Percentiles rank a stretch among this genome's conserved stretches.
phyloP scores from a whole-genome alignment of 305 asterid species.

The Petunia hybrid region DNA sequence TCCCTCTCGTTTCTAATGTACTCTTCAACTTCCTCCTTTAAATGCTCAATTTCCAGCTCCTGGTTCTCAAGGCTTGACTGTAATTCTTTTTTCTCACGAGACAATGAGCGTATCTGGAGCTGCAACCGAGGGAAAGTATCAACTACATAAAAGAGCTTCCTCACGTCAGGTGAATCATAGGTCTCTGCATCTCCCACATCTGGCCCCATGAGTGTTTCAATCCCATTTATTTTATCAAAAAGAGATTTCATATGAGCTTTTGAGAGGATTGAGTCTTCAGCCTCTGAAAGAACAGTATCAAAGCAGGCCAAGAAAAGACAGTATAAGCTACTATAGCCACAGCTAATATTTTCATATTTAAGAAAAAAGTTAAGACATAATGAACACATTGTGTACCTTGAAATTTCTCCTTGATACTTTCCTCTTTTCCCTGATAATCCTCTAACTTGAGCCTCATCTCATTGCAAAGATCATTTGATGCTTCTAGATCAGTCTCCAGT shows the following conservation, averaged over 20 bases:
- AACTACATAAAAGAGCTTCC: slow-evolving; percentile 74
- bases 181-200: slow-evolving; percentile 50
- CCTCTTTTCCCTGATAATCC: slow-evolving; percentile 40
- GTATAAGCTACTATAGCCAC: slow-evolving; percentile 26
- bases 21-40: slow-evolving; percentile 63
- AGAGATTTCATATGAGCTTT: slow-evolving; percentile 68
- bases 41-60: slow-evolving; percentile 61
- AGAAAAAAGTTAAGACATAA: slow-evolving; percentile 29
- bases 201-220: slow-evolving; percentile 55
- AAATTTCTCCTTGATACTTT: slow-evolving; percentile 29
- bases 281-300: slow-evolving; percentile 60
- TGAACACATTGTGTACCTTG: slow-evolving; percentile 59
- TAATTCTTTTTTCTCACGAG: slow-evolving; percentile 64
- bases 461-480: slow-evolving; percentile 49
- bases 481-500: slow-evolving; percentile 70
- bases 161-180: slow-evolving; percentile 52
- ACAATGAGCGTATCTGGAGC: slow-evolving; percentile 60
- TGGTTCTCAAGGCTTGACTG: slow-evolving; percentile 64
- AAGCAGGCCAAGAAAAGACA: slow-evolving; percentile 33
- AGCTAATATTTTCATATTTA: slow-evolving; percentile 12
- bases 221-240: slow-evolving; percentile 64
- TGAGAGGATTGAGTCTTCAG: slow-evolving; percentile 60
- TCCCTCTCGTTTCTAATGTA: slow-evolving; percentile 48
- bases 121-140: slow-evolving; percentile 60
- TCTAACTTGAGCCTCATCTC: slow-evolving; percentile 59